These are phyloP conservation scores for Penicillium sumatraense DNA, from an alignment of 2,329 filamentous ascomycete species.

Conservation along the genomic window DNA sequence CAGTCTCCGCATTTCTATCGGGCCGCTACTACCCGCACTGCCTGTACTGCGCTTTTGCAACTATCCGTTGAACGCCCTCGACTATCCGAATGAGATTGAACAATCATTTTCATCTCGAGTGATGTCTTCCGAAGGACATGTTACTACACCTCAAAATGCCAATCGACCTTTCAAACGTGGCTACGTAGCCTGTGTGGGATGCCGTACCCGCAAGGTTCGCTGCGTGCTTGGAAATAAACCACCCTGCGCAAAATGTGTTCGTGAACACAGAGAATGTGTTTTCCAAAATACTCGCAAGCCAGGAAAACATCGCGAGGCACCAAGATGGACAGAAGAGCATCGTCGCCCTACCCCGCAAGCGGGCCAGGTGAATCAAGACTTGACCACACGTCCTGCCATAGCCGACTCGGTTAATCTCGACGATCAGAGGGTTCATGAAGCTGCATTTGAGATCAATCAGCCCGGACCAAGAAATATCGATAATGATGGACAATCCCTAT, in stretches of 20 bases:
- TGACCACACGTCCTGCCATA: background rate
- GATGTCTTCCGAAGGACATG: background rate
- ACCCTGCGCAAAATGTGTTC: constrained; percentile 54
- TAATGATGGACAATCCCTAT: constrained; percentile 33
- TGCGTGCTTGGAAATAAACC: constrained; percentile 51
- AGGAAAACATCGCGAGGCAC: background rate
- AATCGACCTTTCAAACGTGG: constrained; percentile 53
- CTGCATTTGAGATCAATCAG: background rate
- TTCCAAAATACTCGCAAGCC: constrained; percentile 47
- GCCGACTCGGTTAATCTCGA: background rate
- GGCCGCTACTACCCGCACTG: too few species aligned
- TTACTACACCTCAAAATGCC: background rate
- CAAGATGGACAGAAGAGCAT: background rate
- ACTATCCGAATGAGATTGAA: too few species aligned
- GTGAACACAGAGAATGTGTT: constrained; percentile 56
- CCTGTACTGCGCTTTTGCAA: too few species aligned
- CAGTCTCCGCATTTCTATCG: too few species aligned
- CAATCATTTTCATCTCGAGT: background rate
- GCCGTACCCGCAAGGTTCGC: constrained; percentile 57
- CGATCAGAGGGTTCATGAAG: background rate
- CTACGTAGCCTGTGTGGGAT: constrained; percentile 60
- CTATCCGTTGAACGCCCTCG: too few species aligned
- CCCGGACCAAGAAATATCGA: background rate
- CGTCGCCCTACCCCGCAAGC: constrained; percentile 3
- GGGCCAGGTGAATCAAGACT: constrained; percentile 4